These are phyloP conservation scores for Hibiscus trionum DNA, from an alignment of 345 rosid genomes.

Conservation along the genomic window DNA sequence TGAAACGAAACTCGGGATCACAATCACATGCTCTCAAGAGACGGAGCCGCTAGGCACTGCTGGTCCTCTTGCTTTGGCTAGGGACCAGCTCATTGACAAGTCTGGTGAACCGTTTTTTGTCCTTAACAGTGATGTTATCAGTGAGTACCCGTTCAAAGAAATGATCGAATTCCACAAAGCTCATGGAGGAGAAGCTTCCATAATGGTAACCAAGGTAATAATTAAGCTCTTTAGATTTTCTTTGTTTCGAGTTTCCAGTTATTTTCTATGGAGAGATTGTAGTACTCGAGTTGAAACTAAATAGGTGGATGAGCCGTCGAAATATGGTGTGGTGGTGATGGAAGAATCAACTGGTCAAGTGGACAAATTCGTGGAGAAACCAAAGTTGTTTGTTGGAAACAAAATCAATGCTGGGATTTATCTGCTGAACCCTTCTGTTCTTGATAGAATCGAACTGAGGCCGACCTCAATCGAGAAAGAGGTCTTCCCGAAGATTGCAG, in stretches of 20 bases:
- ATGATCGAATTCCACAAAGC: constrained; percentile 80
- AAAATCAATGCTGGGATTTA: constrained; percentile 97
- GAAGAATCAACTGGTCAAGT: constrained; percentile 79
- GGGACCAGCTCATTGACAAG: constrained; percentile 73
- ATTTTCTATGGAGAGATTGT: background rate
- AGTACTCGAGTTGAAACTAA: background rate
- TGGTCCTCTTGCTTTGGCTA: constrained; percentile 96
- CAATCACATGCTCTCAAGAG: constrained; percentile 94
- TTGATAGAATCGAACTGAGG: constrained; percentile 78
- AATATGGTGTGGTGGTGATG: constrained; percentile 96
- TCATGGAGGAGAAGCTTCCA: constrained; percentile 98
- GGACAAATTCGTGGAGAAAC: constrained; percentile 90
- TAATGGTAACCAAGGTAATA: constrained; percentile 95
- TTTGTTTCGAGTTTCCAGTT: background rate
- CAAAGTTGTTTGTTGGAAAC: constrained; percentile 88
- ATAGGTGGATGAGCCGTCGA: constrained; percentile 97
- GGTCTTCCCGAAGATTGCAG: constrained; percentile 92
- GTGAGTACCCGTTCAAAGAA: constrained; percentile 81
- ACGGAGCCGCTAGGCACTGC: constrained; percentile 99
- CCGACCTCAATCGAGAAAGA: constrained; percentile 97
- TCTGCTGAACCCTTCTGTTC: constrained; percentile 81
- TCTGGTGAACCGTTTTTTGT: constrained; percentile 93
- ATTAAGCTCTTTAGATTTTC: background rate
- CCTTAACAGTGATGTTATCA: constrained; percentile 98
- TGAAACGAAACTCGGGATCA: constrained; percentile 83